Evolutionary conservation across 2,329 filamentous ascomycete genomes (phyloP), one percentile per base, ranked within the genome.

Genomic region (Exophiala calicioides): DNA sequence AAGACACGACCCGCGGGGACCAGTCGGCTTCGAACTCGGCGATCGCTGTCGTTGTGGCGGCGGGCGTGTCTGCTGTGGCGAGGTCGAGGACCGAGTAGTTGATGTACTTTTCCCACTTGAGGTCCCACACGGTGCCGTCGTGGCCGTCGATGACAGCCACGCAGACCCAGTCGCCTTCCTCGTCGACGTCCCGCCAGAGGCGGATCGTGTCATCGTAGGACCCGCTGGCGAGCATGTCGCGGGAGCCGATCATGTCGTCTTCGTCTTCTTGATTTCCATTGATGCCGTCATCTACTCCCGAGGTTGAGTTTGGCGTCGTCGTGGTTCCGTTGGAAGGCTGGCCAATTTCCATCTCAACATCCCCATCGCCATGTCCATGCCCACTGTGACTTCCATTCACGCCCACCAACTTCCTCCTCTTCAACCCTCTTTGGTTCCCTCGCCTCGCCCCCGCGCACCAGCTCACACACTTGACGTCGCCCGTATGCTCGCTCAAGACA

Each of bases 81-180:
- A 46, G 41, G 32, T 53, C 30, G 24, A 52, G 39, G 3, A 39
- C 13, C 5, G 45, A 18, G 29, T 55, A 50, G 24, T 57, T 52
- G 42, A 59, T 50, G 35, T 52, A 35, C 4, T 27, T 19, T 58
- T 84, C 81, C 66, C 81, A 84, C 44, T 90, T 84, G 10, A 96
- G 65, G 56, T 82, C 86, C 93, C 93, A 98, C 8, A 97, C 90
- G 2, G 93, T 98, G 2, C 85, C 87, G 20, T 71, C 73, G 64
- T 97, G 91, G 1, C 87, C 90, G 58, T 85, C 81, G 19, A 97
- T 73, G 34, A 90, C 80, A 7, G 86, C 80, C 20, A 95, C 86
- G 62, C 91, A 95, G 8, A 86, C 86, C 93, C 93, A 98, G 65
- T 97, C 91, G 62, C 96, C 91, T 67, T 96, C 91, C 71, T 95